These are phyloP conservation scores for Xylaria sp. DNA, from an alignment of 2,329 filamentous ascomycete genomes.

Conservation along the genomic window DNA sequence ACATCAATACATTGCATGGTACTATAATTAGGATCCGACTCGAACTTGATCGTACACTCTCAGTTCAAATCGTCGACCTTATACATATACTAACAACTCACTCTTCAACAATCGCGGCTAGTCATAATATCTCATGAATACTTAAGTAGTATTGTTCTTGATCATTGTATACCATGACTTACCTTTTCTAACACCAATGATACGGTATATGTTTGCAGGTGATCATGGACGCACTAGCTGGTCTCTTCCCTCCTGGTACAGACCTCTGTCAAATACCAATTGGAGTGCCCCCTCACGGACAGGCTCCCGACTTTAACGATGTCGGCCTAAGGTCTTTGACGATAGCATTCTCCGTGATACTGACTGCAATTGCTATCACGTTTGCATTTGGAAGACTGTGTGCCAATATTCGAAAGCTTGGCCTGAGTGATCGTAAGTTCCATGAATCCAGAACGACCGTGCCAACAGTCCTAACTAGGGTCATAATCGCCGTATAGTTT, in stretches of 20 bases:
- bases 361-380: not conserved
- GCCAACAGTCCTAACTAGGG: not conserved
- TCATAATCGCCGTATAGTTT: not conserved
- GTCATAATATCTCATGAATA: not conserved
- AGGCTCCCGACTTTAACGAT: slow-evolving; percentile 6
- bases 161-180: not conserved
- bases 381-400: slow-evolving; percentile 6
- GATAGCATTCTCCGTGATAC: slow-evolving; percentile 6
- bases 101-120: too few relatives aligned
- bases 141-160: not conserved
- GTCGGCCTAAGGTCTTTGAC: slow-evolving; percentile 4
- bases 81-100: too few relatives aligned
- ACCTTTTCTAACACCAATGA: not conserved
- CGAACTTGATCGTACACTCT: not conserved
- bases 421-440: slow-evolving; percentile 5
- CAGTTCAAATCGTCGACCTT: too few relatives aligned
- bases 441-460: not conserved
- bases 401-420: slow-evolving; percentile 6
- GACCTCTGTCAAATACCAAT: slow-evolving; percentile 12
- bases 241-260: slow-evolving; percentile 4
- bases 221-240: not conserved
- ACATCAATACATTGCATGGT: not conserved
- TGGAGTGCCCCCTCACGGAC: not conserved
- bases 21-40: slow-evolving; percentile 1
- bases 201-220: not conserved